Conservation (phyloP, 2,329 filamentous ascomycete species). For the Orbilia javanica region DNA sequence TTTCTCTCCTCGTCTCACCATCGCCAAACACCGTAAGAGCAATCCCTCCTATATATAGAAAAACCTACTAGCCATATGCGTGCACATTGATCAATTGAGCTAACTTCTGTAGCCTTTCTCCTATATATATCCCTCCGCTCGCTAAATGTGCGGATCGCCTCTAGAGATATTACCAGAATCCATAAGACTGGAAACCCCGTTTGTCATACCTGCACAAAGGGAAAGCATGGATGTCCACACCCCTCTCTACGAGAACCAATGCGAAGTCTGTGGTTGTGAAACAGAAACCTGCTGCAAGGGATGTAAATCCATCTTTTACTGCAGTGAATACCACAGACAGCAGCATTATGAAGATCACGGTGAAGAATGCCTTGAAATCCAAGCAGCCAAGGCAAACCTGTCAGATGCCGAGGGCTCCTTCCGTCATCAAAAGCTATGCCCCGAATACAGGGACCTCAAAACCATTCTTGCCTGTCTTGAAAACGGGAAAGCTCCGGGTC, state of each 20-base stretch:
- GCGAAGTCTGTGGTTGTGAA: neutral
- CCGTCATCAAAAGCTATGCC: neutral
- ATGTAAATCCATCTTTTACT: slow-evolving; percentile 7
- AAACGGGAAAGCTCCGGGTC: neutral
- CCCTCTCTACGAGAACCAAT: neutral
- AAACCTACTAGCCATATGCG: no score
- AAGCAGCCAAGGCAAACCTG: neutral
- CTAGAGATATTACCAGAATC: slow-evolving; percentile 1
- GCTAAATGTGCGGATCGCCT: neutral
- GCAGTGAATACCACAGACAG: neutral
- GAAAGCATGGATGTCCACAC: neutral
- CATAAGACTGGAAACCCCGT: neutral
- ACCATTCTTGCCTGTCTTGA: neutral
- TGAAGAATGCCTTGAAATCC: neutral
- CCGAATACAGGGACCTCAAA: neutral
- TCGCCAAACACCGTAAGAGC: neutral
- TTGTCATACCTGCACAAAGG: neutral
- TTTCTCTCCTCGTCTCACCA: neutral
- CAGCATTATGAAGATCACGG: neutral
- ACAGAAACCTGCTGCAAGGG: neutral
- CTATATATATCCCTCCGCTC: neutral
- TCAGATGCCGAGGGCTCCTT: neutral
- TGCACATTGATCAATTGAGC: no score
- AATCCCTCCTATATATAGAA: neutral
- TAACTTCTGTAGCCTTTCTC: neutral